Conservation (phyloP, 2,329 filamentous ascomycete genomes). For the Venturia nashicola region DNA sequence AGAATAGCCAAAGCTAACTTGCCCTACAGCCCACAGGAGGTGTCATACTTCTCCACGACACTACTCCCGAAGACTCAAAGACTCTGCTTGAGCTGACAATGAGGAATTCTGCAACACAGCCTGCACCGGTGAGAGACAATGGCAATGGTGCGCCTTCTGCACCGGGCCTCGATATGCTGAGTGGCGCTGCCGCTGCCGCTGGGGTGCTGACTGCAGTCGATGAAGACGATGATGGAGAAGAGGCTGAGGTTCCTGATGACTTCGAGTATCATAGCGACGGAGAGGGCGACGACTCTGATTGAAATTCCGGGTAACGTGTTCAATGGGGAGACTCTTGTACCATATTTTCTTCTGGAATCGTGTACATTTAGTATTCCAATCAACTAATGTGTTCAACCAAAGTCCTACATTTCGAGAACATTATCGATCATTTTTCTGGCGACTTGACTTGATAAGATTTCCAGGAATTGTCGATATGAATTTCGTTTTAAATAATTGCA, state of each 20-base stretch:
- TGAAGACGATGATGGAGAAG: constrained; percentile 64
- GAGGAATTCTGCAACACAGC: constrained; percentile 52
- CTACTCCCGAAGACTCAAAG: constrained; percentile 65
- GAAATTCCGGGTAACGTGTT: background rate
- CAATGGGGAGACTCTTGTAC: background rate
- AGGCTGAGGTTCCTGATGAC: constrained; percentile 56
- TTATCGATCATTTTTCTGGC: background rate
- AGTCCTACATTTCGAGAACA: background rate
- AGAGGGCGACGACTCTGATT: constrained; percentile 21
- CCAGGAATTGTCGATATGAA: too few species aligned
- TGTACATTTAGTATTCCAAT: background rate
- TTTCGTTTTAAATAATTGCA: too few species aligned
- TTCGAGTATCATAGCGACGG: constrained; percentile 71
- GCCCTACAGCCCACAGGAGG: constrained; percentile 69
- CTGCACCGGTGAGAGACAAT: constrained; percentile 29
- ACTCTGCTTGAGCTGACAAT: constrained; percentile 81
- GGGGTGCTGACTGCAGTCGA: constrained; percentile 63
- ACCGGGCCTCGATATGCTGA: constrained; percentile 18
- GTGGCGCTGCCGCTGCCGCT: constrained; percentile 14
- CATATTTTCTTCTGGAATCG: background rate
- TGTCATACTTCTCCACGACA: constrained; percentile 82
- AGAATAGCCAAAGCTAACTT: constrained; percentile 26
- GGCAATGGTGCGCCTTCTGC: constrained; percentile 8
- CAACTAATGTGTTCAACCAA: background rate
- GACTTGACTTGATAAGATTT: too few species aligned